Evolutionary conservation across 2,329 filamentous ascomycete species (phyloP), one percentile per base, ranked within the genome.

Genomic region (Aureobasidium namibiae): DNA sequence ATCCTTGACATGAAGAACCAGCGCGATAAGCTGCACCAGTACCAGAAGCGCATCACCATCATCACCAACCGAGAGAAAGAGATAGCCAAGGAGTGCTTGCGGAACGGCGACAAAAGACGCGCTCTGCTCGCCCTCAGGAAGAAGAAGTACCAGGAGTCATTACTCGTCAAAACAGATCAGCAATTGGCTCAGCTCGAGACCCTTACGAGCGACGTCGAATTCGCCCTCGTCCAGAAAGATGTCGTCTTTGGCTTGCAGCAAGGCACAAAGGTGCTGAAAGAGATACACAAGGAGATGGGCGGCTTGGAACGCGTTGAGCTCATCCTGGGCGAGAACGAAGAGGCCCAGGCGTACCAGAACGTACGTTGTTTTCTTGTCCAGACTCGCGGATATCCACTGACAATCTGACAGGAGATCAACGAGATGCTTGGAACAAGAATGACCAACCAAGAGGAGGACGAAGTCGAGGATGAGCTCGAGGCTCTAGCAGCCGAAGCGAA

Each of bases 1-100:
- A 96, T 97, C 75, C 87, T 97, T 69, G 92, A 97, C 76, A 88
- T 97, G 78, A 97, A 97, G 78, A 90, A 85, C 75, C 92, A 97
- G 78, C 92, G 94, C 73, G 94, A 99, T 80, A 95, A 91, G 74
- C 86, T 99, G 3, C 92, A 95, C 69, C 91, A 95, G 73, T 97
- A 97, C 78, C 92, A 96, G 75, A 88, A 88, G 69, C 88, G 89
- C 68, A 94, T 99, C 70, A 87, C 86, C 36, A 80, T 89, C 54
- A 84, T 99, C 38, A 96, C 92, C 7, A 83, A 87, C 70, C 88
- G 88, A 65, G 92, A 99, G 76, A 96, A 88, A 50, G 87, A 86
- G 46, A 88, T 96, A 60, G 92, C 94, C 23, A 85, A 84, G 65
- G 82, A 90, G 76, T 92, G 95, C 76, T 81, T 97, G 21, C 84